Evolutionary conservation across 805 yeast genomes (phyloP).

Genomic region (Candida argentea): DNA sequence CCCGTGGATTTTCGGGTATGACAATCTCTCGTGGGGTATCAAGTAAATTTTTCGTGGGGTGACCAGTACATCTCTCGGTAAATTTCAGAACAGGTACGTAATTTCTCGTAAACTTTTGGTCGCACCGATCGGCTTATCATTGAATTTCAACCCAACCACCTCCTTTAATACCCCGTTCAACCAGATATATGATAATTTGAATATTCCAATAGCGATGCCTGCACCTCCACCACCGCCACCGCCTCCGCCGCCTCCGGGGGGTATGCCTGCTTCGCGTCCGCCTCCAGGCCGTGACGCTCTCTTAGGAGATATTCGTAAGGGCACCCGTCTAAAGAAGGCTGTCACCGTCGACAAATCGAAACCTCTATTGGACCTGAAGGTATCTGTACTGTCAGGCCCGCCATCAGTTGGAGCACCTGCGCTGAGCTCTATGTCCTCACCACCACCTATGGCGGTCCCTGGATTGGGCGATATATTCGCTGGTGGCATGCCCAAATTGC

Average conservation of each 20-base stretch:
- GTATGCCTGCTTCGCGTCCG: slow-evolving; percentile 13
- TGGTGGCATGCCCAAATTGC: slow-evolving; percentile 70
- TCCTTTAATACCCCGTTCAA: too few species aligned
- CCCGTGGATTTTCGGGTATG: slow-evolving; percentile 79
- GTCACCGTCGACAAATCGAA: slow-evolving; percentile 34
- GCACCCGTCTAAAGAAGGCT: slow-evolving; percentile 30
- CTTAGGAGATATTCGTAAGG: slow-evolving; percentile 73
- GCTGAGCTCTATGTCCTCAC: slow-evolving; percentile 7
- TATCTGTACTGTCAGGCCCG: slow-evolving; percentile 25
- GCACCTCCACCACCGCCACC: slow-evolving; percentile 27
- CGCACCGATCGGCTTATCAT: slow-evolving; percentile 12
- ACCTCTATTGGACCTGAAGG: slow-evolving; percentile 47
- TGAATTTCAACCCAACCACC: too few species aligned
- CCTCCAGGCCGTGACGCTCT: slow-evolving; percentile 34
- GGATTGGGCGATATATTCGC: slow-evolving; percentile 63
- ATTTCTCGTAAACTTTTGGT: too few species aligned
- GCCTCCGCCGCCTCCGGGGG: slow-evolving; percentile 19
- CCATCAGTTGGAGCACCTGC: slow-evolving; percentile 12
- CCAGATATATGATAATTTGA: too few species aligned
- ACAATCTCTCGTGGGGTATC: slow-evolving; percentile 48
- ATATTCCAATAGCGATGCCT: slow-evolving; percentile 8
- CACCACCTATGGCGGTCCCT: slow-evolving; percentile 24
- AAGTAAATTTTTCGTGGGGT: slow-evolving; percentile 13
- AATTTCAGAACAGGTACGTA: too few species aligned
- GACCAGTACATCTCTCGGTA: slow-evolving; percentile 3